Conservation (phyloP, 2,329 filamentous ascomycete genomes). For the Microascus cirrosus region DNA sequence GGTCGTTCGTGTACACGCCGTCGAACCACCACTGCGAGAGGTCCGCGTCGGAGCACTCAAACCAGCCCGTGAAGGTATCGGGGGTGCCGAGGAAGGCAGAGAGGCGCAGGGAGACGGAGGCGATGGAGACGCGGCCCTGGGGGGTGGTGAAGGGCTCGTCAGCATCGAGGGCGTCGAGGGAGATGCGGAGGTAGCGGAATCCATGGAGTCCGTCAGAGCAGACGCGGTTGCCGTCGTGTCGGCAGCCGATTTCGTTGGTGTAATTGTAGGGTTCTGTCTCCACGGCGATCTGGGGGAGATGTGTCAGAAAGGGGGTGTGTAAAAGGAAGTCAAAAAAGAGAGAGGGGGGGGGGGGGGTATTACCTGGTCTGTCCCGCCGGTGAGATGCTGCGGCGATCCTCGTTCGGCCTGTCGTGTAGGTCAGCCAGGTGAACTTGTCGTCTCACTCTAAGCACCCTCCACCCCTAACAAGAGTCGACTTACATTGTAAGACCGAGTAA, state of each 20-base stretch:
- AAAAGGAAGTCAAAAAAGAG: background rate
- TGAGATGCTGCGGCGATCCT: conserved; percentile 17
- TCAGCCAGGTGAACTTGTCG: background rate
- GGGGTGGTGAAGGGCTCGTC: conserved; percentile 32
- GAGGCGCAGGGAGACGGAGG: conserved; percentile 27
- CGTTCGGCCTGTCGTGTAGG: background rate
- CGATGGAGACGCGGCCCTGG: conserved; percentile 29
- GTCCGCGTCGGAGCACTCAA: conserved; percentile 36
- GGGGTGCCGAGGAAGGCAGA: conserved; percentile 33
- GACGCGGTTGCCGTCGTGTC: conserved; percentile 24
- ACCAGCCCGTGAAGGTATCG: conserved; percentile 37
- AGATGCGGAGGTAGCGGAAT: conserved; percentile 39
- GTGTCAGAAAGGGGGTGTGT: background rate
- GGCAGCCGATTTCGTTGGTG: conserved; percentile 31
- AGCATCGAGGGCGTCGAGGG: conserved; percentile 27
- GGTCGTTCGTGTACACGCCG: conserved; percentile 39
- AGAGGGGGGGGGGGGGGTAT: conserved; percentile 3
- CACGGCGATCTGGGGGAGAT: conserved; percentile 28
- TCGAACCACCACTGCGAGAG: conserved; percentile 43
- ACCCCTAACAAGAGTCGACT: conserved; percentile 6
- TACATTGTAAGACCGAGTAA: conserved; percentile 33
- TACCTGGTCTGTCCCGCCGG: conserved; percentile 35
- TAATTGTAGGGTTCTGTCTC: conserved; percentile 27
- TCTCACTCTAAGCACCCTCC: background rate
- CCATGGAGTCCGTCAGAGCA: conserved; percentile 41